Evolutionary conservation across 176 grass and related monocot genomes (phyloP), one percentile per base, ranked within the genome.

Genomic region (Leersia perrieri): DNA sequence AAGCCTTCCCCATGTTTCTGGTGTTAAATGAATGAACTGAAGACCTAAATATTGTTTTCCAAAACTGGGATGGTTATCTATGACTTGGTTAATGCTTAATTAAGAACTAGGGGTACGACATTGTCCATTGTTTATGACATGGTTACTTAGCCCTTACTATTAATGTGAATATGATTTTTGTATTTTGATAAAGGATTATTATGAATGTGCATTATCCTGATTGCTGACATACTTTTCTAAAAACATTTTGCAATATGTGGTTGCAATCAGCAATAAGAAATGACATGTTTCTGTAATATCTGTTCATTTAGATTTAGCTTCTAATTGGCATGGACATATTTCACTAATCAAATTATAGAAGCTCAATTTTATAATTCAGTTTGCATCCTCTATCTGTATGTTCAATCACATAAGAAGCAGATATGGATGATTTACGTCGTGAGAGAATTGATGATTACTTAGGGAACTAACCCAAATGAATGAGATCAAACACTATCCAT

Each of bases 221-320:
- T 11, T 51, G 70, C 42, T 73, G 29, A 51, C 20, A 51, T 49
- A 47, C 13, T 14, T 26, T 29, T 22, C 28, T 51, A 49, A 51
- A 51, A 51, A 11, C 34, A 27, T 3, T 74, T 72, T n/a, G 30
- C 62, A 47, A 20, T 82, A 33, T 26, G 36, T 8, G 45, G 33
- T 57, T 82, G 20, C 20, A 39, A 31, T 38, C 12, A 66, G 15
- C n/a, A 34, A 14, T 49, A 49, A 49, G n/a, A 73, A 18, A 42
- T 45, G 11, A 42, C n/a, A 34, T 28, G 44, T 23, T 80, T 55
- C 62, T 70, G 38, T 18, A 71, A 72, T 65, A 1, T 51, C 47
- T 82, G 30, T 74, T 74, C 70, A 28, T 78, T 88, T 44, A 33
- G 53, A 83, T 39, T 44, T 11, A 4, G 3, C 44, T 88, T 72